A percentile compares a stretch with the other conserved stretches of the same genome.
Evolutionary conservation across 352 stramenopile species (phyloP).

Genomic region (Phytophthora rubi): DNA sequence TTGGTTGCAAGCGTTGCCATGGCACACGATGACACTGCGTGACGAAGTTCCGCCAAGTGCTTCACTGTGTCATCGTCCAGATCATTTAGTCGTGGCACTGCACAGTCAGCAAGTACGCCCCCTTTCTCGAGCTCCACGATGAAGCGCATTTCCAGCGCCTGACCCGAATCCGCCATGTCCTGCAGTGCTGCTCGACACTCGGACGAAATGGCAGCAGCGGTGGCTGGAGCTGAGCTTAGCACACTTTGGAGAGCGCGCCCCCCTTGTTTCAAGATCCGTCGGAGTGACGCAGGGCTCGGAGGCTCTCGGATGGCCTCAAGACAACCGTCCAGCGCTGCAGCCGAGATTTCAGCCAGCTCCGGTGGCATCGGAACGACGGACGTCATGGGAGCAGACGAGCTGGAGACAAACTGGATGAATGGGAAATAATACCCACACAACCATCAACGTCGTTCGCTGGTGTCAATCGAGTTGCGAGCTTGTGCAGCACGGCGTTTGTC

Average conservation of each 20-base stretch:
- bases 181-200: not conserved
- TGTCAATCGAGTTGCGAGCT: not conserved
- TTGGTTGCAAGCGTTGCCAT: not conserved
- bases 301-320: not conserved
- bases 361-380: conserved; percentile 1
- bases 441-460: not conserved
- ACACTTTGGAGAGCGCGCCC: not conserved
- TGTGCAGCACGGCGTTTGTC: too few species aligned
- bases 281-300: not conserved
- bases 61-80: not conserved
- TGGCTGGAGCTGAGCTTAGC: not conserved
- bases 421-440: not conserved
- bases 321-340: not conserved
- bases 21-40: not conserved
- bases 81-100: not conserved
- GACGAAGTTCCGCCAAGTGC: not conserved
- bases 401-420: not conserved
- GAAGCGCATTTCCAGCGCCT: not conserved
- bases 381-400: not conserved
- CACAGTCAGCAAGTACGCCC: not conserved
- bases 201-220: not conserved
- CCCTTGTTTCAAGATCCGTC: not conserved
- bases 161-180: not conserved
- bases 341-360: not conserved
- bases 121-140: not conserved